Evolutionary conservation across 192 early-diverging fungal genomes (phyloP), one percentile per base, ranked within the genome.

Genomic region (Backusella mclennaniae): DNA sequence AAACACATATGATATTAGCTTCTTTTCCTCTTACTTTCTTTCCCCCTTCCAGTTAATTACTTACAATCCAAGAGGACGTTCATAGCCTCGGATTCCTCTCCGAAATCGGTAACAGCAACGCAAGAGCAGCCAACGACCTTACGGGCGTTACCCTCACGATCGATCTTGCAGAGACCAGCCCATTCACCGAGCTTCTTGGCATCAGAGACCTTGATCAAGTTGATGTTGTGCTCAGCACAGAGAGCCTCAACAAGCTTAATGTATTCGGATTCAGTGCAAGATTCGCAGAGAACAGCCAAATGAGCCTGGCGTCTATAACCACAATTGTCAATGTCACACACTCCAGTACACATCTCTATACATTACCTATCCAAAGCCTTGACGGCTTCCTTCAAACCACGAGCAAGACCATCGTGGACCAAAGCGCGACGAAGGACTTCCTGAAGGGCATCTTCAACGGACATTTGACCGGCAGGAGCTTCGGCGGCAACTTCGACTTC

Each of bases 81-180:
- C 89, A 96, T 96, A 86, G 96, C 98, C 89, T 96, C 96, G 76
- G 95, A 96, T 87, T 99, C 98, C 88, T 98, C 98, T 81, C 98
- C 98, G 88, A 92, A 96, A 89, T 98, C 92, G 89, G 92, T 94
- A 86, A 99, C 92, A 79, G 96, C 98, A 46, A 96, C 96, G 84
- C 94, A 95, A 73, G 96, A 97, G 87, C 93, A 93, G 68, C 92
- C 95, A 76, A 98, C 96, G 77, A 97, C 91, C 93, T 98, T 98
- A 85, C 98, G 96, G 85, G 98, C 92, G 87, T 96, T 96, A 82
- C 98, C 98, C 84, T 97, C 96, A 82, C 95, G 93, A 87, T 99
- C 98, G 83, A 99, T 95, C 94, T 99, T 98, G 95, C 96, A 99
- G 82, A 98, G 94, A 88, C 98, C 98, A 77, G 94, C 95, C 98